These are phyloP conservation scores for Sergeia podlipaevii DNA, from an alignment of 208 protist species.

Conservation along the genomic window DNA sequence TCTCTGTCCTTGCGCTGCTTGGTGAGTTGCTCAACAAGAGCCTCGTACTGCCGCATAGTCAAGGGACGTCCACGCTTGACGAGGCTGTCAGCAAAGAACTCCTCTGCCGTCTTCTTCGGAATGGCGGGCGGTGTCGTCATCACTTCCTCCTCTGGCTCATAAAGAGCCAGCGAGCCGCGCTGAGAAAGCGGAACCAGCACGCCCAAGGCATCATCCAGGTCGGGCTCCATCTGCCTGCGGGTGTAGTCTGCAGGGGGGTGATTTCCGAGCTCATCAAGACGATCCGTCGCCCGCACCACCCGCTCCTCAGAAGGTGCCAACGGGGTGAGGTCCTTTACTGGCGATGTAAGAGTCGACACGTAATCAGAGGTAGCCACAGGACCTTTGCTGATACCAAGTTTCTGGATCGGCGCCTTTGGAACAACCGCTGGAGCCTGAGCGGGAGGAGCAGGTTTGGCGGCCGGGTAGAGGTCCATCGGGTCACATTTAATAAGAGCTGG, in stretches of 20 bases:
- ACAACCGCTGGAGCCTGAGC: conserved; percentile 18
- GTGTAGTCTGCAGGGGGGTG: not conserved
- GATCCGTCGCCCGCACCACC: conserved; percentile 12
- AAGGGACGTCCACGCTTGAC: not conserved
- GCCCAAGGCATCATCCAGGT: not conserved
- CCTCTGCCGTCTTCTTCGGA: conserved; percentile 1
- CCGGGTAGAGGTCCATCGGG: conserved; percentile 2
- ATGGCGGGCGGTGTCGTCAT: not conserved
- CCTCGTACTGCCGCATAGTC: conserved; percentile 2
- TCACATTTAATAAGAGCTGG: not conserved
- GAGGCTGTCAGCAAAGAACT: not conserved
- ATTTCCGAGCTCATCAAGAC: not conserved
- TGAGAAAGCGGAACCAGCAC: no score
- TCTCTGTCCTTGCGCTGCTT: conserved; percentile 12
- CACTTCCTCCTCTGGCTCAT: not conserved
- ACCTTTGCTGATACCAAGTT: no score
- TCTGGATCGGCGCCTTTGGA: no score
- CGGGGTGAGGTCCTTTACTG: conserved; percentile 4
- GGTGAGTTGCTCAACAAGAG: not conserved
- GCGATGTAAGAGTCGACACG: no score
- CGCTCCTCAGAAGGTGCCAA: conserved; percentile 9
- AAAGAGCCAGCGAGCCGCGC: no score
- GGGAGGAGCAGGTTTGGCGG: conserved; percentile 12
- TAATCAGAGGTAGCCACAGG: no score
- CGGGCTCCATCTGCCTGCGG: not conserved